Evolutionary conservation across 805 yeast species (phyloP), one percentile per base, ranked within the genome.

Genomic region (Myxozyma vanderwaltii): DNA sequence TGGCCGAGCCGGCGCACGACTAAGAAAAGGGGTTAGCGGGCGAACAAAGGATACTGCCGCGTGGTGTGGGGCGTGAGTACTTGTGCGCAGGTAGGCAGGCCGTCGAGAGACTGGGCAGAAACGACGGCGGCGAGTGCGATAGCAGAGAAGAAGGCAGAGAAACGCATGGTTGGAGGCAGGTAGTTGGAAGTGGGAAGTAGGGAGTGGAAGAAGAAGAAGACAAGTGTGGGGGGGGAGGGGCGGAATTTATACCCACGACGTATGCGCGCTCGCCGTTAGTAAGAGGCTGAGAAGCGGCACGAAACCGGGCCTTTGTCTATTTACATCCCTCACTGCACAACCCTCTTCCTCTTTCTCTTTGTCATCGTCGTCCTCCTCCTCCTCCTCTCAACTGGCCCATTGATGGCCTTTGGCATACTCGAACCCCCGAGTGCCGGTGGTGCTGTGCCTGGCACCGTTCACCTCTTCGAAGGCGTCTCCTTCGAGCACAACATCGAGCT

Each of bases 361-460:
- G 5, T 13, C 45, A 40, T 24, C 24, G 45, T 3, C 24, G 13
- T 5, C 12, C 24, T 24, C 19, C 45, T 2, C 44, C 44, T n/a
- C 10, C 21, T 24, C 5, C 21, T 21, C 21, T 40, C 24, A 2
- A 17, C 38, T 35, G 13, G 38, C n/a, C 24, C 36, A 23, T 29
- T 23, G 24, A 61, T 61, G 65, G 47, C 58, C 15, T 58, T 46
- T 19, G 63, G 63, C n/a, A 61, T 61, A 44, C 54, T 61, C 23
- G 60, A 61, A 23, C 65, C 65, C 3, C 49, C 55, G 23, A 48
- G 51, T 26, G 50, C 31, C 13, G n/a, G n/a, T n/a, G n/a, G n/a
- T n/a, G n/a, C n/a, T n/a, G 63, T 55, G 23, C 63, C 58, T 15
- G 65, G 63, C 4, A 58, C 65, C 5, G 65, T 58, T 26, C 63